phyloP scores from a whole-genome alignment of 441 rosid species.

The Gossypium armourianum region DNA sequence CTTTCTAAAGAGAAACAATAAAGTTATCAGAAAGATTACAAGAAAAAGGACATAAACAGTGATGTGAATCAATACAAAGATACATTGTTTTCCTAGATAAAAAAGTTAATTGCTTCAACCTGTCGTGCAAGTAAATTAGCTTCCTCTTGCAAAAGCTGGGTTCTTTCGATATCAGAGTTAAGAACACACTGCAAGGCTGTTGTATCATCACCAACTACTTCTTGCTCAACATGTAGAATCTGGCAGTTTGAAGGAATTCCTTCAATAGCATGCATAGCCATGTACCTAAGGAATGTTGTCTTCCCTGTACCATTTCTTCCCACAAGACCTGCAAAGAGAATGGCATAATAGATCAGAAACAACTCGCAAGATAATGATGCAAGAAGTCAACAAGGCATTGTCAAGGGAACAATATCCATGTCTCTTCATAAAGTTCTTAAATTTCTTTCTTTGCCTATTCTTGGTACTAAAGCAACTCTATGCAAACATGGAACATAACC shows the following conservation, averaged over 20 bases:
- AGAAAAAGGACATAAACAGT: background rate
- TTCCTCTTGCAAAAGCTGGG: slow-evolving; percentile 73
- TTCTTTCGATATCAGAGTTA: slow-evolving; percentile 76
- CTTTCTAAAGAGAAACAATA: slow-evolving; percentile 44
- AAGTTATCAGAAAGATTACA: slow-evolving; percentile 22
- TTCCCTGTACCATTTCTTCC: slow-evolving; percentile 98
- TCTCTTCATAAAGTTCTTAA: background rate
- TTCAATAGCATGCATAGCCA: slow-evolving; percentile 94
- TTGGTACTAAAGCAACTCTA: slow-evolving; percentile 7
- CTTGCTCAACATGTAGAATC: slow-evolving; percentile 91
- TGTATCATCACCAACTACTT: slow-evolving; percentile 78
- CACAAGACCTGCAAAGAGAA: slow-evolving; percentile 58
- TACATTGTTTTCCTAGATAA: slow-evolving; percentile 10
- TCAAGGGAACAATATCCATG: background rate
- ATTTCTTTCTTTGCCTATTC: background rate
- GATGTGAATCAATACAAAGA: background rate
- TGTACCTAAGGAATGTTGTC: slow-evolving; percentile 83
- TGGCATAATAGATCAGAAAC: slow-evolving; percentile 10
- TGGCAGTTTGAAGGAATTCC: slow-evolving; percentile 97
- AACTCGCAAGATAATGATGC: background rate
- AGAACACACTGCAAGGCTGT: slow-evolving; percentile 90
- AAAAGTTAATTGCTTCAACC: slow-evolving; percentile 32
- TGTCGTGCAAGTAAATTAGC: slow-evolving; percentile 49
- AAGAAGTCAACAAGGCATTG: background rate
- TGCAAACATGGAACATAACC: slow-evolving; percentile 21